These are phyloP conservation scores for Plectosphaerella sp. DNA, from an alignment of 2,329 filamentous ascomycete genomes.

Conservation along the genomic window DNA sequence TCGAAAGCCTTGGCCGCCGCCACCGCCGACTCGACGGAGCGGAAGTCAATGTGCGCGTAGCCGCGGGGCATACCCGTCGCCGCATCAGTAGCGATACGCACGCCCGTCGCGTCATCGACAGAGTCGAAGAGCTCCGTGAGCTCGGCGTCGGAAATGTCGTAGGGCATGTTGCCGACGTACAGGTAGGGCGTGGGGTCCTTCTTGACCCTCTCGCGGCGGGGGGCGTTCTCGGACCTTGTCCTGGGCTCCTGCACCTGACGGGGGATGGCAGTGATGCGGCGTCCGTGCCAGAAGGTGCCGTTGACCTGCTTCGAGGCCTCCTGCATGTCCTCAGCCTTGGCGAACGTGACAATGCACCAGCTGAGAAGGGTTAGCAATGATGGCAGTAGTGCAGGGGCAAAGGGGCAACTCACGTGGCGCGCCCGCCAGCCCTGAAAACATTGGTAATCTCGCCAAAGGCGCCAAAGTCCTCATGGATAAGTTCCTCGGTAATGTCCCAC, in stretches of 20 bases:
- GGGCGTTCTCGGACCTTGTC: not conserved
- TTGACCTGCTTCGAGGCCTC: slow-evolving; percentile 7
- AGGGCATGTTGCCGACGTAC: slow-evolving; percentile 83
- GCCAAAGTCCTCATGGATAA: slow-evolving; percentile 55
- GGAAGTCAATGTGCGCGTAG: slow-evolving; percentile 81
- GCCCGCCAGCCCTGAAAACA: not conserved
- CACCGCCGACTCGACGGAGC: slow-evolving; percentile 36
- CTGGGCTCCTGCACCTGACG: not conserved
- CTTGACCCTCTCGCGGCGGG: not conserved
- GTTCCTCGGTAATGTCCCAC: slow-evolving; percentile 60
- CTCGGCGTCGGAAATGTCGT: slow-evolving; percentile 79
- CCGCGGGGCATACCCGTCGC: slow-evolving; percentile 76
- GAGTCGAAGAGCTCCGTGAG: slow-evolving; percentile 72
- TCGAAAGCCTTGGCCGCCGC: slow-evolving; percentile 42
- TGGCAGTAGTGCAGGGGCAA: fast-evolving
- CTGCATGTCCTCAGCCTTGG: not conserved
- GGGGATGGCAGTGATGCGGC: slow-evolving; percentile 7
- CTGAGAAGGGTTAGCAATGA: slow-evolving; percentile 1
- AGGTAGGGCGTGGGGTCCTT: slow-evolving; percentile 41
- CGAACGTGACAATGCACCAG: slow-evolving; percentile 8
- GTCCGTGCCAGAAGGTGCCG: slow-evolving; percentile 13
- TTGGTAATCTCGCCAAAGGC: slow-evolving; percentile 27
- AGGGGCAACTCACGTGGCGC: not conserved
- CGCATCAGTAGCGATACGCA: slow-evolving; percentile 79
- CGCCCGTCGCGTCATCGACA: slow-evolving; percentile 65